These are phyloP conservation scores for Bothriochloa decipiens DNA, from an alignment of 176 grass and related monocot species.

Conservation along the genomic window DNA sequence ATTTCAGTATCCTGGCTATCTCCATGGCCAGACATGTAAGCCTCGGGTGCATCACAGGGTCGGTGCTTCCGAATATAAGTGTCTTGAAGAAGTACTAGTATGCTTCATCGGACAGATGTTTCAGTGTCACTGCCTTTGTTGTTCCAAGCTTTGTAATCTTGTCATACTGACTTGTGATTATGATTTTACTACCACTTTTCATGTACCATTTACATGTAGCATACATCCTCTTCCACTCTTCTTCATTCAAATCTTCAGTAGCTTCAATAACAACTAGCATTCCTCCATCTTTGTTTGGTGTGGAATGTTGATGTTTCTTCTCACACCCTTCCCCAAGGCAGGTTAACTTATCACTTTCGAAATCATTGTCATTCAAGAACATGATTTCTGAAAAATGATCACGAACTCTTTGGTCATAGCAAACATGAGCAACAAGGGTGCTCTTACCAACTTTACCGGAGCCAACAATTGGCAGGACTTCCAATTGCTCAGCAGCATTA, in stretches of 20 bases:
- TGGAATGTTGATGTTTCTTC: not conserved
- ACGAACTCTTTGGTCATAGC: conserved; percentile 37
- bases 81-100: conserved; percentile 27
- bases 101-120: not conserved
- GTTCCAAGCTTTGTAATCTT: not conserved
- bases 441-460: too few relatives aligned
- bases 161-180: not conserved
- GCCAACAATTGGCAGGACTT: too few relatives aligned
- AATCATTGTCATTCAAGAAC: not conserved
- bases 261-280: conserved; percentile 33
- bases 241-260: not conserved
- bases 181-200: not conserved
- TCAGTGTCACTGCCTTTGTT: not conserved
- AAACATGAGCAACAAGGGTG: too few relatives aligned
- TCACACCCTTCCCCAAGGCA: too few relatives aligned
- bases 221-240: not conserved
- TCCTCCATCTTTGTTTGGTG: not conserved
- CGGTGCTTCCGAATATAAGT: not conserved
- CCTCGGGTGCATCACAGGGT: not conserved
- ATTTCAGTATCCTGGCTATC: not conserved
- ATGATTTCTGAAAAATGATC: conserved; percentile 27
- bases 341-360: not conserved
- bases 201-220: not conserved
- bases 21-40: not conserved
- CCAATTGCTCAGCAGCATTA: too few relatives aligned